These are phyloP conservation scores for Trichothecium sympodiale DNA, from an alignment of 2,329 filamentous ascomycete species.

Conservation along the genomic window DNA sequence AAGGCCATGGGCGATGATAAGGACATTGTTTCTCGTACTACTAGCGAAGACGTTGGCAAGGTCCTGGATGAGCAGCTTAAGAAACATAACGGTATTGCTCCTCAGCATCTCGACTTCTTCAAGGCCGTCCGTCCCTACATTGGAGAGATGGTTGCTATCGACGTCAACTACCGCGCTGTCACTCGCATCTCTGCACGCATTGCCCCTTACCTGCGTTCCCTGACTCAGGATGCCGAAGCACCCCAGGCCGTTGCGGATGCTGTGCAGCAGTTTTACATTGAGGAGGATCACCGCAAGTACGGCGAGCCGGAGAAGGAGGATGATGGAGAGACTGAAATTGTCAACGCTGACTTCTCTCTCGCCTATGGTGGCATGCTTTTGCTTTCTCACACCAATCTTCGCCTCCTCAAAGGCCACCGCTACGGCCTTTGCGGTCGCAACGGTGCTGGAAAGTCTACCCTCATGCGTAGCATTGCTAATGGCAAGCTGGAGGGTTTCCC, in stretches of 20 bases:
- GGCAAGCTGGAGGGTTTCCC: conserved; percentile 98
- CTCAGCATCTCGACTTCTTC: conserved; percentile 51
- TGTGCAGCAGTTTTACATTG: conserved; percentile 67
- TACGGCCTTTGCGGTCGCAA: conserved; percentile 97
- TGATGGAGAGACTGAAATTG: conserved; percentile 87
- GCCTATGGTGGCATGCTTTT: conserved; percentile 97
- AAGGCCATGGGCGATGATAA: conserved; percentile 77
- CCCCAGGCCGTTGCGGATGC: conserved; percentile 55
- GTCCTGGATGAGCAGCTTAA: conserved; percentile 68
- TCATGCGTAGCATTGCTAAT: conserved; percentile 92
- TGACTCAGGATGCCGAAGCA: conserved; percentile 53
- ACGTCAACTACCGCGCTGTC: conserved; percentile 73
- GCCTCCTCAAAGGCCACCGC: conserved; percentile 88
- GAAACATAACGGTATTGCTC: conserved; percentile 51
- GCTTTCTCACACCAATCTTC: conserved; percentile 88
- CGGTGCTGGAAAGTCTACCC: conserved; percentile 95
- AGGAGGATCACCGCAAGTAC: conserved; percentile 79
- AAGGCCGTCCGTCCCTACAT: conserved; percentile 63
- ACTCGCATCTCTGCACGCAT: conserved; percentile 59
- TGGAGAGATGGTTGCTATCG: conserved; percentile 73
- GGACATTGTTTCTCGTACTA: conserved; percentile 54
- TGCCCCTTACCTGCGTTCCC: conserved; percentile 61
- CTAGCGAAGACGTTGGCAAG: conserved; percentile 61
- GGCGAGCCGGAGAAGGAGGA: conserved; percentile 79
- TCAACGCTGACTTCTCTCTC: conserved; percentile 94